phyloP scores from a whole-genome alignment of 306 rosid genomes.

The Glycyrrhiza uralensis region DNA sequence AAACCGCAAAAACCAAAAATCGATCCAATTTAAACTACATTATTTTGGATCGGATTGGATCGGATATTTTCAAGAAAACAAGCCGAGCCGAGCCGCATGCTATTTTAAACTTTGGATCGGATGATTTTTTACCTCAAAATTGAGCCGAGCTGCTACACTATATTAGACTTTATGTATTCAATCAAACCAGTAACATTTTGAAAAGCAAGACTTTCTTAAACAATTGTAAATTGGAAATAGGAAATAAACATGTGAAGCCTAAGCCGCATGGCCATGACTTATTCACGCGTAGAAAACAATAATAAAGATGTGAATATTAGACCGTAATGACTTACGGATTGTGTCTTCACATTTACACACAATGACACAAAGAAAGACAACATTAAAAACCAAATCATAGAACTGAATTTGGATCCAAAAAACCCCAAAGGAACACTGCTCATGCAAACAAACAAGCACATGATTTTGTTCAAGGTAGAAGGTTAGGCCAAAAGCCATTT shows the following conservation, averaged over 20 bases:
- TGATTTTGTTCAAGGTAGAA: background rate
- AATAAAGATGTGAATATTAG: background rate
- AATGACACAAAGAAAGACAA: too few species aligned
- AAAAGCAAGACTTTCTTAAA: background rate
- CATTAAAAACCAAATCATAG: background rate
- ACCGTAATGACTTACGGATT: background rate
- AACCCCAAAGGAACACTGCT: background rate
- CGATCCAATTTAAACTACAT: too few species aligned
- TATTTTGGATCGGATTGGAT: too few species aligned
- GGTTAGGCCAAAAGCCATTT: slow-evolving; percentile 15
- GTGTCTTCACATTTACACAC: background rate
- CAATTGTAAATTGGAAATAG: background rate
- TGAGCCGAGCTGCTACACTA: too few species aligned
- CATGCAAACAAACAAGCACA: background rate
- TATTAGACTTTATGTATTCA: too few species aligned
- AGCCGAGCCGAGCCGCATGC: too few species aligned
- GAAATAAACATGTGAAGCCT: background rate
- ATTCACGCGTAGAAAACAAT: background rate
- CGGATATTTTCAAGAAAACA: too few species aligned
- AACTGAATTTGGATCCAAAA: background rate
- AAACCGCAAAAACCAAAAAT: too few species aligned
- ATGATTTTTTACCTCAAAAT: too few species aligned
- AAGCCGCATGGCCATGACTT: background rate
- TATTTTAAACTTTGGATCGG: too few species aligned
- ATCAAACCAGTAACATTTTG: too few species aligned